phyloP scores from a whole-genome alignment of 805 yeast genomes.

The Saccharomycopsis fermentans region DNA sequence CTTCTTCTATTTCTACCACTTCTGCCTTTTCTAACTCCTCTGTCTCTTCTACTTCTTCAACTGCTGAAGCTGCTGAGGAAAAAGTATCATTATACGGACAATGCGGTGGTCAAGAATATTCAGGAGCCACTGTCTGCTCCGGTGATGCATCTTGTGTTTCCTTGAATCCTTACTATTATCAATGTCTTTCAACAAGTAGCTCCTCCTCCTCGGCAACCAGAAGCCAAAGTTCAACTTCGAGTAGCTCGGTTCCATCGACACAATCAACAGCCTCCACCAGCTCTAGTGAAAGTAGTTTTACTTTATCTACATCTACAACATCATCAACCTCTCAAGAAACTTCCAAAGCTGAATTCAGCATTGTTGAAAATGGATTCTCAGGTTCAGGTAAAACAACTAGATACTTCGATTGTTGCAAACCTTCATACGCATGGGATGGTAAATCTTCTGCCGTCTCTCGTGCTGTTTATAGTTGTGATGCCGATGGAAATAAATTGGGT shows the following conservation, averaged over 20 bases:
- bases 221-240: background rate
- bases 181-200: constrained; percentile 18
- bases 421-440: constrained; percentile 13
- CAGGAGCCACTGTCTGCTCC: constrained; percentile 21
- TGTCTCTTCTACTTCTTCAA: background rate
- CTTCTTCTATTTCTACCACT: background rate
- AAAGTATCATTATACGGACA: constrained; percentile 18
- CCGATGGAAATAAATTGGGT: constrained; percentile 6
- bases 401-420: constrained; percentile 15
- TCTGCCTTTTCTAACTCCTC: background rate
- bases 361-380: constrained; percentile 5
- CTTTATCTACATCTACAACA: background rate
- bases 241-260: background rate
- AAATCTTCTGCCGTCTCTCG: background rate
- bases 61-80: background rate
- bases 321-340: background rate
- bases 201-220: background rate
- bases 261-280: background rate
- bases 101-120: constrained; percentile 22
- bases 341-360: background rate
- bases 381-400: constrained; percentile 12
- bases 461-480: constrained; percentile 11
- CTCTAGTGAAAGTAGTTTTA: background rate
- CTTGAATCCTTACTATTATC: constrained; percentile 23
- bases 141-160: constrained; percentile 21